These are phyloP conservation scores for Jamesozyma hellenica DNA, from an alignment of 805 yeast genomes.

Conservation along the genomic window DNA sequence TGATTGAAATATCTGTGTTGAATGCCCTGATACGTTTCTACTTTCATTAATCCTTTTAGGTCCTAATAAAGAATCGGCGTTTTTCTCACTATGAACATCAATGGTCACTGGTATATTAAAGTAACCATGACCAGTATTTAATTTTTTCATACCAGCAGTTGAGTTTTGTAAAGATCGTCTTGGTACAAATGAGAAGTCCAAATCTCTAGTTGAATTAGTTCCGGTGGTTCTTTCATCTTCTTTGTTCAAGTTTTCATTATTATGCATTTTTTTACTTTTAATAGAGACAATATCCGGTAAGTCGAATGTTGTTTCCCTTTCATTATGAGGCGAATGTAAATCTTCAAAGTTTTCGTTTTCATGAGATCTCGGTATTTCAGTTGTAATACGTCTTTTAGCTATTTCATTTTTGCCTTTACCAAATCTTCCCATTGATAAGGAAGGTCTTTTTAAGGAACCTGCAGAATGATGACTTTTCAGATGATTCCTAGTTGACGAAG, in stretches of 20 bases:
- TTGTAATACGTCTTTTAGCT: constrained; percentile 15
- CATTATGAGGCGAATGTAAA: neutral
- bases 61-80: neutral
- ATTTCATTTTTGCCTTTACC: constrained; percentile 12
- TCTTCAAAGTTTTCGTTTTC: neutral
- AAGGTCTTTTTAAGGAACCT: constrained; percentile 3
- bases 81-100: constrained; percentile 5
- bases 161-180: constrained; percentile 19
- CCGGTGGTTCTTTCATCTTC: neutral
- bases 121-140: constrained; percentile 8
- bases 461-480: neutral
- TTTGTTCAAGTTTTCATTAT: neutral
- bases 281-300: constrained; percentile 22
- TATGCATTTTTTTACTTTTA: constrained; percentile 9
- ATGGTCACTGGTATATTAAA: constrained; percentile 18
- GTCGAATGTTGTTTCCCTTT: constrained; percentile 7
- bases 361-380: constrained; percentile 2
- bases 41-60: neutral
- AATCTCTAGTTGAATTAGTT: constrained; percentile 2
- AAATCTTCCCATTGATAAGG: constrained; percentile 9
- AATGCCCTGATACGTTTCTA: neutral
- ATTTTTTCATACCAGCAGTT: constrained; percentile 11
- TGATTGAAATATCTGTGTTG: no score
- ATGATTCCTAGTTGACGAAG: neutral
- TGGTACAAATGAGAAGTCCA: constrained; percentile 7